A percentile compares a stretch with the other conserved stretches of the same genome.
phyloP scores from a whole-genome alignment of 306 rosid genomes.

The Vigna unguiculata region DNA sequence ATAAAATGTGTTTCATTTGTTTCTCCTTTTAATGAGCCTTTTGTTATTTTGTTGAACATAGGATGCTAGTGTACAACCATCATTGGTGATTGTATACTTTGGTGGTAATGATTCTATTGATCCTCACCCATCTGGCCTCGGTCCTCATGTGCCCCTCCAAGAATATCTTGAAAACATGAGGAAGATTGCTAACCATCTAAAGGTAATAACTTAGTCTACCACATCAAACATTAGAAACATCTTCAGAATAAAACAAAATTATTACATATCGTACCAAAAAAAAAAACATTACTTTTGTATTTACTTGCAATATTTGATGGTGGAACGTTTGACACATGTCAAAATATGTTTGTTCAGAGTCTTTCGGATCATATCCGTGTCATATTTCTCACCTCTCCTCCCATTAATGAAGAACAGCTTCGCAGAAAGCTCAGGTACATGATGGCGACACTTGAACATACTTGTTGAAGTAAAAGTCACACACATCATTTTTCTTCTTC shows the following conservation, averaged over 20 bases:
- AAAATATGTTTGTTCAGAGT: conserved; percentile 47
- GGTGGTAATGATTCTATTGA: conserved; percentile 81
- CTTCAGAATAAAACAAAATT: too few species aligned
- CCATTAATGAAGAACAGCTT: conserved; percentile 65
- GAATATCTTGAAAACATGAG: conserved; percentile 81
- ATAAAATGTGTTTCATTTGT: too few species aligned
- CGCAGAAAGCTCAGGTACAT: conserved; percentile 47
- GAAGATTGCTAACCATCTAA: conserved; percentile 66
- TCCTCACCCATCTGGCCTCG: conserved; percentile 67
- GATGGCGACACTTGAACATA: too few species aligned
- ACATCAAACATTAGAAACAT: background rate
- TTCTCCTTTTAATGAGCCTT: background rate
- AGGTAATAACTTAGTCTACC: conserved; percentile 49
- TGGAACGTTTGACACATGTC: conserved; percentile 31
- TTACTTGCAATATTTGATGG: background rate
- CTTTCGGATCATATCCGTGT: conserved; percentile 69
- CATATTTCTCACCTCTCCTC: conserved; percentile 73
- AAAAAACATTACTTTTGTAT: background rate
- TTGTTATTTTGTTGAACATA: conserved; percentile 18
- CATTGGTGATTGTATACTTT: conserved; percentile 81
- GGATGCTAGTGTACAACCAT: conserved; percentile 74
- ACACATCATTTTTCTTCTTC: too few species aligned
- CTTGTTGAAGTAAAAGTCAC: too few species aligned
- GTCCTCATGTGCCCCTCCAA: conserved; percentile 72
- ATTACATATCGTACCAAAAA: too few species aligned